Conservation (phyloP, 129 eudicot genomes). For the Centrapalus pauciflorus region DNA sequence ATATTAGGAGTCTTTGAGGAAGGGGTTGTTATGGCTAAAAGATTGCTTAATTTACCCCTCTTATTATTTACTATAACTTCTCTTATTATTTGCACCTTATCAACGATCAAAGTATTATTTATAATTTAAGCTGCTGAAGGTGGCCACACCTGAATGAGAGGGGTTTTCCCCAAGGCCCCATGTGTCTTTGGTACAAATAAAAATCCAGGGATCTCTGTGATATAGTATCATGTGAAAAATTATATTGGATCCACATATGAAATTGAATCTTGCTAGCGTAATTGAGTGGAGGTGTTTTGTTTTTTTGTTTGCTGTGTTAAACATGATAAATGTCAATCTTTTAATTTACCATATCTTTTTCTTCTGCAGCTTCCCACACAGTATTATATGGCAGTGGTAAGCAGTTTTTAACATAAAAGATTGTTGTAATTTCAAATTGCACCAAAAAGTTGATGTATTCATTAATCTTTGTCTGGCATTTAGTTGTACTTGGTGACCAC, state of each 20-base stretch:
- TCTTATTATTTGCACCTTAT: neutral
- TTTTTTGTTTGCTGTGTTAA: neutral
- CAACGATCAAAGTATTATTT: neutral
- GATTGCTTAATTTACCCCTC: no score
- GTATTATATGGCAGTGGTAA: constrained; percentile 66
- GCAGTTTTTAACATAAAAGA: constrained; percentile 2
- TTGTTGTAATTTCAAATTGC: neutral
- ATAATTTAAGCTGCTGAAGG: no score
- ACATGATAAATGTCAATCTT: neutral
- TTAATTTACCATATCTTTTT: constrained; percentile 23
- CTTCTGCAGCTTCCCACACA: constrained; percentile 79
- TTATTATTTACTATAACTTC: neutral
- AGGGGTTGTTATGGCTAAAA: no score
- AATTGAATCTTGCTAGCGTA: neutral
- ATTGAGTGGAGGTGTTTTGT: neutral
- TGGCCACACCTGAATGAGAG: no score
- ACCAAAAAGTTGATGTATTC: neutral
- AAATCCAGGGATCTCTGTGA: neutral
- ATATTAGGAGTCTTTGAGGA: neutral
- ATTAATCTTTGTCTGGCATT: constrained; percentile 14
- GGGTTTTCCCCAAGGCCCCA: no score
- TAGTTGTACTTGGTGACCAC: constrained; percentile 70
- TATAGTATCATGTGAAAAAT: neutral
- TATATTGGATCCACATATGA: neutral
- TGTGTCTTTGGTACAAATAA: no score